phyloP scores from a whole-genome alignment of 1,284 basidiomycete species.

The Tylopilus sp. region DNA sequence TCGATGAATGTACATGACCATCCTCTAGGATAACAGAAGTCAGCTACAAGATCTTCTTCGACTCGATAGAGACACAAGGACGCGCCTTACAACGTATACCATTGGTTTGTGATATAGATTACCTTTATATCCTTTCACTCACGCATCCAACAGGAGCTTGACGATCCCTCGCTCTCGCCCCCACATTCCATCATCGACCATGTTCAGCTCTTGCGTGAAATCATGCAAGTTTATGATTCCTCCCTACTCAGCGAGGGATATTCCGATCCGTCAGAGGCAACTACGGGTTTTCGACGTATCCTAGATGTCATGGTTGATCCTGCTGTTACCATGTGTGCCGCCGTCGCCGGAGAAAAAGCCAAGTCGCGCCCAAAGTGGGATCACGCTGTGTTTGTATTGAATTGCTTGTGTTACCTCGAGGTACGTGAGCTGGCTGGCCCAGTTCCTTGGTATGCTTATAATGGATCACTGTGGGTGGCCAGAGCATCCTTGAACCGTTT shows the following conservation, averaged over 20 bases:
- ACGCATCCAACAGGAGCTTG: constrained; percentile 65
- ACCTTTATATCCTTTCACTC: neutral
- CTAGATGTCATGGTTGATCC: constrained; percentile 88
- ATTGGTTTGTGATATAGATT: constrained; percentile 61
- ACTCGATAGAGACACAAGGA: constrained; percentile 86
- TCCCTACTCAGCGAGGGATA: constrained; percentile 74
- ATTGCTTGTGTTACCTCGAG: constrained; percentile 85
- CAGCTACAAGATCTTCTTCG: constrained; percentile 88
- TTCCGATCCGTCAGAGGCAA: constrained; percentile 18
- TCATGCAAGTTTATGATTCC: constrained; percentile 89
- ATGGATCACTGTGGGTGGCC: constrained; percentile 4
- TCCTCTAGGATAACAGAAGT: constrained; percentile 77
- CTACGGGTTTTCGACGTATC: constrained; percentile 64
- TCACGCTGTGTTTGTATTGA: constrained; percentile 82
- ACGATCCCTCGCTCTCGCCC: constrained; percentile 82
- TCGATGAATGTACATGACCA: neutral
- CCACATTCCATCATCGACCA: constrained; percentile 86
- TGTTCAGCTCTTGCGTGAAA: constrained; percentile 85
- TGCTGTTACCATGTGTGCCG: constrained; percentile 79
- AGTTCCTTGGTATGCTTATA: constrained; percentile 1
- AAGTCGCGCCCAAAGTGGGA: constrained; percentile 76
- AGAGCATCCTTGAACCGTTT: constrained; percentile 81
- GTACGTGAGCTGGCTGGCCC: constrained; percentile 47
- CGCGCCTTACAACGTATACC: constrained; percentile 77
- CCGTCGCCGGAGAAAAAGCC: constrained; percentile 76